Base-by-base conservation (phyloP, 768 basidiomycete genomes). In the Tricholoma sp. region DNA sequence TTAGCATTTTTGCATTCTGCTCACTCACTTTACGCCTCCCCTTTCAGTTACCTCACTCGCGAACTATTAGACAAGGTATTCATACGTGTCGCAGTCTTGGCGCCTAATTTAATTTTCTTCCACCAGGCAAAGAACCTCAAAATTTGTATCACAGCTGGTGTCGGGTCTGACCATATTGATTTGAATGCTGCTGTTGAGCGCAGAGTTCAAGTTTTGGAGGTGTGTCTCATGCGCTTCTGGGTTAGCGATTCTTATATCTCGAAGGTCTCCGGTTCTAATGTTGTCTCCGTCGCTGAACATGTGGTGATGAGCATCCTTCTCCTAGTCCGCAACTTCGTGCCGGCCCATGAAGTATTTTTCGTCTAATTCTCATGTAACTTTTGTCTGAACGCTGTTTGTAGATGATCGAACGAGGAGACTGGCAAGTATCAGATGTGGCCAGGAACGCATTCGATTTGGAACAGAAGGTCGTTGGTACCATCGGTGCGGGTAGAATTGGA, bases 261-360 rank as follows among this genome's bases (percentile, higher is more conserved):
- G 55, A 56, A 83, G 75, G 89, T 94, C 35, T 87, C 91, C 29
- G 93, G 93, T 35, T 91, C 89, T 21, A 95, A 94, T 66, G 93
- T 94, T 54, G 87, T 88, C 52, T 93, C 90, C 10, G 94, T 95
- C 43, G 93, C 92, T 46, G 94, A 95, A 72, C 91, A 93, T 70
- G 91, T 91, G 58, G 71, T 92, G 57, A 94, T 94, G 91, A 86
- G 84, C 70, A 95, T 96, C 63, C 84, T 96, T 51, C 75, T 91
- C 37, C 86, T 95, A 56, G 92, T 96, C 67, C 84, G 92, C 68
- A 96, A 96, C 83, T 94, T 88, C 64, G 78, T 87, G 22, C 89
- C 88, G 21, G 90, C 89, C 8, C 92, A 94, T 70, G 90, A 94
- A 80, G 83, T 85, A 64, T 18, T 35, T 50, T 43, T 43, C 41